Conservation (phyloP, 2,329 filamentous ascomycete genomes). For the Aspergillus ibericus region DNA sequence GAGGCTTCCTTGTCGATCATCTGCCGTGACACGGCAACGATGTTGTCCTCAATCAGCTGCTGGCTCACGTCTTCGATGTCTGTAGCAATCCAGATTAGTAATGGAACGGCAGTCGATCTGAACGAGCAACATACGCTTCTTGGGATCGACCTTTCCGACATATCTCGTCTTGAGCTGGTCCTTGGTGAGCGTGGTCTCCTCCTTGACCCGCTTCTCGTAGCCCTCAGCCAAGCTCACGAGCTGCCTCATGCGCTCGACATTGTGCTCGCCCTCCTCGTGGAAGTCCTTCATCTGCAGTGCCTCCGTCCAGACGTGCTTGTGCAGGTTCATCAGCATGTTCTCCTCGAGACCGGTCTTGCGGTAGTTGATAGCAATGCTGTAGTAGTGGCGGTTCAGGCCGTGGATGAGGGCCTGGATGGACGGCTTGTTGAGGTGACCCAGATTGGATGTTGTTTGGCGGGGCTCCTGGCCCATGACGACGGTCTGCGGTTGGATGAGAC, state of each 20-base stretch:
- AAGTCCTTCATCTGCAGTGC: slow-evolving; percentile 97
- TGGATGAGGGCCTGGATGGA: slow-evolving; percentile 99
- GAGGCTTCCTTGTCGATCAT: slow-evolving; percentile 99
- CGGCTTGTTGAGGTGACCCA: slow-evolving; percentile 97
- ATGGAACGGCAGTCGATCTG: background rate
- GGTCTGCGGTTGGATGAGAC: slow-evolving; percentile 95
- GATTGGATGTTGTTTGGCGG: slow-evolving; percentile 93
- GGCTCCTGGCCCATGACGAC: slow-evolving; percentile 98
- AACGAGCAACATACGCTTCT: slow-evolving; percentile 69
- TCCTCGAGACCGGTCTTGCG: slow-evolving; percentile 96
- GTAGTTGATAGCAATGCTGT: slow-evolving; percentile 98
- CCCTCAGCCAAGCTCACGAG: slow-evolving; percentile 88
- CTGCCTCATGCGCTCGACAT: slow-evolving; percentile 83
- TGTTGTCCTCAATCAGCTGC: slow-evolving; percentile 98
- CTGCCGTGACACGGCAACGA: slow-evolving; percentile 94
- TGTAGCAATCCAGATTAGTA: slow-evolving; percentile 33
- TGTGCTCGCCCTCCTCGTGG: slow-evolving; percentile 75
- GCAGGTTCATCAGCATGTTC: slow-evolving; percentile 99
- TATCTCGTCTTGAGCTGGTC: slow-evolving; percentile 98
- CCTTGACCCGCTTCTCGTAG: slow-evolving; percentile 98
- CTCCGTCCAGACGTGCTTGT: slow-evolving; percentile 99
- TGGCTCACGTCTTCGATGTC: slow-evolving; percentile 94
- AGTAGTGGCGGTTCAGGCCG: slow-evolving; percentile 97
- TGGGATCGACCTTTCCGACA: slow-evolving; percentile 96
- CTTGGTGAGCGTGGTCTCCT: slow-evolving; percentile 95